Conservation (phyloP, 2,329 filamentous ascomycete species). For the Macrophomina pseudophaseolina region DNA sequence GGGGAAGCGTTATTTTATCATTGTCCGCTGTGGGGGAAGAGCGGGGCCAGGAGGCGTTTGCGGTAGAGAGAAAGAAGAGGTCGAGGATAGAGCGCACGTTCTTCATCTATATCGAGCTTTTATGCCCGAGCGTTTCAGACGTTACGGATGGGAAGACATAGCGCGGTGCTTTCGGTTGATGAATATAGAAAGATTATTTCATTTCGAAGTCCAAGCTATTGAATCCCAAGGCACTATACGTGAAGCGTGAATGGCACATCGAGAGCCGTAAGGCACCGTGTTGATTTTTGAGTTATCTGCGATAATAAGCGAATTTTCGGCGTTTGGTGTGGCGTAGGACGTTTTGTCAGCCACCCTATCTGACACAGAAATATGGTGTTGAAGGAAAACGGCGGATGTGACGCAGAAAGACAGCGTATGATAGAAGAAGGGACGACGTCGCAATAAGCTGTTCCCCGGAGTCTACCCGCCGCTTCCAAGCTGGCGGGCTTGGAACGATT, state of each 20-base stretch:
- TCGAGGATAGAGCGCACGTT: too few species aligned
- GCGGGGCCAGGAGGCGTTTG: background rate
- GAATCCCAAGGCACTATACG: background rate
- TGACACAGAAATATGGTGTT: too few species aligned
- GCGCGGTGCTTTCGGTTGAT: too few species aligned
- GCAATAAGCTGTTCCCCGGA: background rate
- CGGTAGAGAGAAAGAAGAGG: background rate
- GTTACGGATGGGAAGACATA: too few species aligned
- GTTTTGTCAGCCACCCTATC: background rate
- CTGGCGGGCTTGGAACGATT: background rate
- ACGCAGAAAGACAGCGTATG: too few species aligned
- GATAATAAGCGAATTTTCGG: background rate
- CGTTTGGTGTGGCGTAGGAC: background rate
- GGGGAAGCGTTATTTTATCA: background rate
- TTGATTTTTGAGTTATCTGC: background rate
- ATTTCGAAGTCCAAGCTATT: background rate
- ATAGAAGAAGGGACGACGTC: background rate
- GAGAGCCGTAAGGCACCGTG: background rate
- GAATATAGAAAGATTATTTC: too few species aligned
- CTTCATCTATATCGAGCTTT: background rate
- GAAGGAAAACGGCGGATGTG: too few species aligned
- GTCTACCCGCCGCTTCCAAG: background rate
- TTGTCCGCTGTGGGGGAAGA: background rate
- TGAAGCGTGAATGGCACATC: background rate
- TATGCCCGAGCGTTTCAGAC: background rate